Evolutionary conservation across 1,139 yeast genomes (phyloP).

Genomic region (Eremothecium sinecaudum): DNA sequence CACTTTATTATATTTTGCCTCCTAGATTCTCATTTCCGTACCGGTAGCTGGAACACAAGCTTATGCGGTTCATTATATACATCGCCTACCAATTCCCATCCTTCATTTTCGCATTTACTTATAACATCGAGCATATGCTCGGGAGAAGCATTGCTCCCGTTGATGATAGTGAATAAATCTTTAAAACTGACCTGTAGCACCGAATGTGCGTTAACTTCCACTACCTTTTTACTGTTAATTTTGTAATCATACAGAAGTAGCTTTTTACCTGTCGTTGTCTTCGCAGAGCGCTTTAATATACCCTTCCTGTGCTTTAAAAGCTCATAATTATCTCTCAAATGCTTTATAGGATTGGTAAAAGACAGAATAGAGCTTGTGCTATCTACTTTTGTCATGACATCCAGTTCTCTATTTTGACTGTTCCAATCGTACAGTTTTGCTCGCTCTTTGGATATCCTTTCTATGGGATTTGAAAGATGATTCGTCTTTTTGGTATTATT

Average conservation of each 20-base stretch:
- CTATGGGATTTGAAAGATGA: too few relatives aligned
- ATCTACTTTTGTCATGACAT: too few relatives aligned
- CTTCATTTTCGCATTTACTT: slow-evolving; percentile 15
- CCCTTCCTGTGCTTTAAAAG: too few relatives aligned
- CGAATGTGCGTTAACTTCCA: slow-evolving; percentile 2
- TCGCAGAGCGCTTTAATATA: background rate
- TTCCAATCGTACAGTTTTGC: too few relatives aligned
- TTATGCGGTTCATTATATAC: slow-evolving; percentile 8
- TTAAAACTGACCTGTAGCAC: slow-evolving; percentile 17
- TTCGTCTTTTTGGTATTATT: too few relatives aligned
- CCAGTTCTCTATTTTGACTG: too few relatives aligned
- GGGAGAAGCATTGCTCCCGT: slow-evolving; percentile 17
- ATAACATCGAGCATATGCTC: slow-evolving; percentile 18
- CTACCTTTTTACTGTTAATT: background rate
- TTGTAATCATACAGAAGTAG: background rate
- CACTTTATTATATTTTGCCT: too few relatives aligned
- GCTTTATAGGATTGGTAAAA: too few relatives aligned
- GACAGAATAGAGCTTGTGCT: too few relatives aligned
- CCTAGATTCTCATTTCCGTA: background rate
- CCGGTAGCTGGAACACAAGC: slow-evolving; percentile 14
- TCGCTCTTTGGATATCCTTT: too few relatives aligned
- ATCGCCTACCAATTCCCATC: slow-evolving; percentile 24
- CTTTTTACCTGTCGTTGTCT: background rate
- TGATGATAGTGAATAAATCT: slow-evolving; percentile 23
- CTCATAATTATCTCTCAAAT: too few relatives aligned